Evolutionary conservation across 116 monocot species (phyloP).

Genomic region (Phalaenopsis hybrid): DNA sequence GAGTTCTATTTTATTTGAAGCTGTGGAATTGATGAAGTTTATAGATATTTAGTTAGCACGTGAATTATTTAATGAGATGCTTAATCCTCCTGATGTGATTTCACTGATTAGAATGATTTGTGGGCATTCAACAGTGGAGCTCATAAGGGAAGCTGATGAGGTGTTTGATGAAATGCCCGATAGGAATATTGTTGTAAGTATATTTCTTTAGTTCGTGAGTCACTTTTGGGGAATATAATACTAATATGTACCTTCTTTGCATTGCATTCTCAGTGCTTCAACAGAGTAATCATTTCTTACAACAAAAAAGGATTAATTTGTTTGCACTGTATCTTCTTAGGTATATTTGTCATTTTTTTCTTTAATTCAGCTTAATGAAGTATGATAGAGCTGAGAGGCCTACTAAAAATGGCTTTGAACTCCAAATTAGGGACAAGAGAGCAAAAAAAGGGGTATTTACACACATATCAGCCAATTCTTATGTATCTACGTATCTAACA

Average conservation of each 20-base stretch:
- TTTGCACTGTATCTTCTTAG: no score
- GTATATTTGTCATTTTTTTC: no score
- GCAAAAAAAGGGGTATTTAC: no score
- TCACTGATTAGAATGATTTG: constrained; percentile 36
- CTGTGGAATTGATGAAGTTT: constrained; percentile 39
- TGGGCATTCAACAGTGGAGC: constrained; percentile 22
- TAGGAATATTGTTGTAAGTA: constrained; percentile 29
- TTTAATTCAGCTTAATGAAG: no score
- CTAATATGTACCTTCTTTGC: neutral
- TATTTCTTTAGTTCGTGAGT: neutral
- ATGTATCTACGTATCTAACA: no score
- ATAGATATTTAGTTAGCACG: constrained; percentile 25
- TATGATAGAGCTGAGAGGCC: no score
- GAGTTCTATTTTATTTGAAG: constrained; percentile 21
- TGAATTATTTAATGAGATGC: constrained; percentile 32
- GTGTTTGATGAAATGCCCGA: constrained; percentile 36
- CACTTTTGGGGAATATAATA: neutral
- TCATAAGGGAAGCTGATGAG: constrained; percentile 12
- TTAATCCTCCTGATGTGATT: constrained; percentile 28
- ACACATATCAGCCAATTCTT: no score
- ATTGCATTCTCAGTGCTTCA: neutral
- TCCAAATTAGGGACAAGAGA: no score
- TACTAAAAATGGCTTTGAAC: no score
- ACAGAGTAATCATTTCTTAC: neutral
- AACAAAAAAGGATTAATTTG: no score